phyloP scores from a whole-genome alignment of 768 basidiomycete species.

The Xerocomellus amylosporus region DNA sequence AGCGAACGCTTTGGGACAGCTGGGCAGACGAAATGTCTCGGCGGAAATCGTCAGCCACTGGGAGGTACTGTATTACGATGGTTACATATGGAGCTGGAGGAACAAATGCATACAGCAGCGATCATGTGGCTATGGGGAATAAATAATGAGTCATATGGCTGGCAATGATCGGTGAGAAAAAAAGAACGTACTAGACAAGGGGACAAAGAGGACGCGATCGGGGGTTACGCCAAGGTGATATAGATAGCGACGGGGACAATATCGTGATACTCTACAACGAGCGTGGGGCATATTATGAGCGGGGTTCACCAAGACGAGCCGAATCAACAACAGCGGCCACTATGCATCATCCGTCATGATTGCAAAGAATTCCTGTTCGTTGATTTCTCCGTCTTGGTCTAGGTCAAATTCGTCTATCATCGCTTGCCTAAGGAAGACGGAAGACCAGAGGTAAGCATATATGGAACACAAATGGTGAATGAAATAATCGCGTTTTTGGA shows the following conservation, averaged over 20 bases:
- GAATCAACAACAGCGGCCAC: not conserved
- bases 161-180: slow-evolving; percentile 21
- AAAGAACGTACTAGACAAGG: slow-evolving; percentile 18
- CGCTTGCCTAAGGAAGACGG: slow-evolving; percentile 69
- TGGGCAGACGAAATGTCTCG: slow-evolving; percentile 16
- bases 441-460: slow-evolving; percentile 33
- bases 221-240: slow-evolving; percentile 19
- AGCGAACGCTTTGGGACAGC: slow-evolving; percentile 10
- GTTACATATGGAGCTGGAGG: slow-evolving; percentile 14
- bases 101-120: slow-evolving; percentile 21
- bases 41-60: slow-evolving; percentile 14
- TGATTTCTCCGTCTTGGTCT: slow-evolving; percentile 97
- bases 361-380: slow-evolving; percentile 91
- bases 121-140: slow-evolving; percentile 20
- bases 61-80: slow-evolving; percentile 14
- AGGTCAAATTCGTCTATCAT: slow-evolving; percentile 99
- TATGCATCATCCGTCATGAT: slow-evolving; percentile 95
- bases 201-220: slow-evolving; percentile 15
- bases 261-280: slow-evolving; percentile 9
- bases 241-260: slow-evolving; percentile 16
- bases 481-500: slow-evolving; percentile 13
- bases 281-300: slow-evolving; percentile 5
- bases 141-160: slow-evolving; percentile 14
- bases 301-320: not conserved
- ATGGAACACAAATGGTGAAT: slow-evolving; percentile 13